Base-by-base conservation (phyloP, 129 eudicot genomes). In the Heracleum sosnowskyi region DNA sequence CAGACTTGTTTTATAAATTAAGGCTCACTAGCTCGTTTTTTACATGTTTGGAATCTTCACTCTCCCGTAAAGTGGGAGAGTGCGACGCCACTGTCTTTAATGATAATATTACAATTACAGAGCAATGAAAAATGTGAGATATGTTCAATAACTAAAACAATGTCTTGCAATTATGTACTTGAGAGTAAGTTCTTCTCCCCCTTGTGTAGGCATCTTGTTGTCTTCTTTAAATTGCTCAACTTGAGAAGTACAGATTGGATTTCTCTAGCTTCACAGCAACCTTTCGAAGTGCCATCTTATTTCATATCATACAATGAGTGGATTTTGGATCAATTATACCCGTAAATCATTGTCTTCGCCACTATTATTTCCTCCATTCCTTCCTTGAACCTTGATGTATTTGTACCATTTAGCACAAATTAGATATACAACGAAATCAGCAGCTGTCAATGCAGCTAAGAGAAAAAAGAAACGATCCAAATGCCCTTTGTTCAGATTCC, bases 401-500 rank as follows among this genome's bases (percentile, higher is more conserved):
- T 89, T 88, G 73, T 93, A 93, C 91, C 90, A 85, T 49, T 75
- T 89, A 26, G 98, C 96, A 76, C 87, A 90, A 3, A 86, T 76
- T 44, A 91, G 62, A 78, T 90, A 93, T 18, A 88, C 87, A 76
- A 85, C 76, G 72, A 91, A 85, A 89, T 93, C 97, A n/a, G 86
- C 88, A 11, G 85, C 76, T 31, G 98, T 91, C 79, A 93, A 79
- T 46, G 77, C 75, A 4, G 98, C 98, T 35, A 93, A 66, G 34
- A 93, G 87, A 82, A 81, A 91, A 75, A 82, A 93, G 45, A 93
- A 91, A 35, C 80, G 83, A 45, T 93, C 98, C 82, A 93, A 76
- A 73, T 87, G 96, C 49, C 98, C 98, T 81, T 80, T 82, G 84
- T 93, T 93, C 6, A 93, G 91, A 83, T 93, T 88, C 76, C 90